Percentiles rank a stretch among this genome's conserved stretches.
These are phyloP conservation scores for Phytophthora citrophthora DNA, from an alignment of 352 stramenopile species.

Conservation along the genomic window DNA sequence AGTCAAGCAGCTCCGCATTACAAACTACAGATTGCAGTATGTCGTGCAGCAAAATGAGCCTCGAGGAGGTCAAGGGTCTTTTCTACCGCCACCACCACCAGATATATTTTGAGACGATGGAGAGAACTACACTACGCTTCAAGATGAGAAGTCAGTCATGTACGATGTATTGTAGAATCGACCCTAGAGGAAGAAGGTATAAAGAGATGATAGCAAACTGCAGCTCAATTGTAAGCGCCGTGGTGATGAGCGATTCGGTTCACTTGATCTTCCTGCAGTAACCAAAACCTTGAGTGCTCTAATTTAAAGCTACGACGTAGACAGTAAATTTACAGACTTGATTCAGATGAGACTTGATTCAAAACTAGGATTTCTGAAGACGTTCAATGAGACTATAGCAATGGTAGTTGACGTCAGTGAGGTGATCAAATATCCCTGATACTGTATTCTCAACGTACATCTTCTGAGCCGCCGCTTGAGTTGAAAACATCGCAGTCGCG, in stretches of 20 bases:
- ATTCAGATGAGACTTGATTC: not conserved
- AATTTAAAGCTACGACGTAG: constrained; percentile 36
- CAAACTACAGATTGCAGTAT: constrained; percentile 77
- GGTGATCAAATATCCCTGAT: not conserved
- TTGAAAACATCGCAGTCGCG: constrained; percentile 51
- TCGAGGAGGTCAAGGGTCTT: constrained; percentile 42
- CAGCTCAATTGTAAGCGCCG: constrained; percentile 12
- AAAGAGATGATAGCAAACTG: constrained; percentile 5
- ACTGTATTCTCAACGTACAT: constrained; percentile 28
- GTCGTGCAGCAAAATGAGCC: constrained; percentile 74
- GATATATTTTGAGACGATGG: constrained; percentile 63
- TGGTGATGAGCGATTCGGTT: not conserved
- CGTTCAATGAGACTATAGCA: constrained; percentile 14
- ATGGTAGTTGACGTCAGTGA: not conserved
- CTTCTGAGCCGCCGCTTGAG: constrained; percentile 48
- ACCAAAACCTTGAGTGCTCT: constrained; percentile 13
- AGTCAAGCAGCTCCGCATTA: constrained; percentile 70
- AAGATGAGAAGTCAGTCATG: not conserved
- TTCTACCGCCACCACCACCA: constrained; percentile 65
- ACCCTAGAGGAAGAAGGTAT: constrained; percentile 14
- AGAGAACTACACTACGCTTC: constrained; percentile 1
- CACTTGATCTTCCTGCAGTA: constrained; percentile 7
- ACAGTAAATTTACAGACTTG: constrained; percentile 1
- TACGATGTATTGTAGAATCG: constrained; percentile 32
- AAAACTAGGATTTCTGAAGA: constrained; percentile 4